These are phyloP conservation scores for Echites panduratus DNA, from an alignment of 257 asterid species.

Conservation along the genomic window DNA sequence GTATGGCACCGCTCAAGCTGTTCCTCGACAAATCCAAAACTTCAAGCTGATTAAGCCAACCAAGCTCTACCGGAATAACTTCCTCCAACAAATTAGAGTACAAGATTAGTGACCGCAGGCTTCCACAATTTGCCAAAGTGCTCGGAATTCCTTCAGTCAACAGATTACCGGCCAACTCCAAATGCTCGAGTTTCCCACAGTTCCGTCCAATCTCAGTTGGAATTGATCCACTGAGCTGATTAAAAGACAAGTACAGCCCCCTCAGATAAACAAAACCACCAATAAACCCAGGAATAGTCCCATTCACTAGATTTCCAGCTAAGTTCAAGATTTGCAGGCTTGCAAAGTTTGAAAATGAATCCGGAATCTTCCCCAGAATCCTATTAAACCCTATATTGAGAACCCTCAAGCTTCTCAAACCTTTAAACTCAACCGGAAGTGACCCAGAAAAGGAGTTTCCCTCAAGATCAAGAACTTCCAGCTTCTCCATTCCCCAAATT, in stretches of 20 bases:
- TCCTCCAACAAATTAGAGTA: conserved; percentile 78
- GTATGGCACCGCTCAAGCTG: conserved; percentile 67
- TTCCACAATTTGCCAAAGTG: conserved; percentile 60
- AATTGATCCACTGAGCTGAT: conserved; percentile 61
- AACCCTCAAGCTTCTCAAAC: conserved; percentile 60
- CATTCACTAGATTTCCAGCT: conserved; percentile 76
- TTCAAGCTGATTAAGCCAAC: conserved; percentile 62
- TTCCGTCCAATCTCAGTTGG: conserved; percentile 58
- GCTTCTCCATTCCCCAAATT: conserved; percentile 77
- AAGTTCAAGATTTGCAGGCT: conserved; percentile 59
- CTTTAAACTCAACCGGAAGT: conserved; percentile 48
- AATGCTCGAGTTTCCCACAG: conserved; percentile 65
- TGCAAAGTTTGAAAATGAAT: conserved; percentile 40
- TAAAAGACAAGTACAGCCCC: conserved; percentile 82
- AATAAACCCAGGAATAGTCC: conserved; percentile 51
- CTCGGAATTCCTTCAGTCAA: conserved; percentile 51
- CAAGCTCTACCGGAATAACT: conserved; percentile 61
- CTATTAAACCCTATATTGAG: conserved; percentile 73
- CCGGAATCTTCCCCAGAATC: conserved; percentile 54
- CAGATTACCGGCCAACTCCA: conserved; percentile 79
- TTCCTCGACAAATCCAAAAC: conserved; percentile 82
- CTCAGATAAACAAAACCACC: conserved; percentile 51
- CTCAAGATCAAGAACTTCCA: conserved; percentile 90
- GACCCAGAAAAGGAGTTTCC: conserved; percentile 64
- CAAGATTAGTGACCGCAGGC: conserved; percentile 51